A percentile compares a stretch with the other conserved stretches of the same genome.
Conservation (phyloP, 2,329 filamentous ascomycete genomes). For the Venturia nashicola region DNA sequence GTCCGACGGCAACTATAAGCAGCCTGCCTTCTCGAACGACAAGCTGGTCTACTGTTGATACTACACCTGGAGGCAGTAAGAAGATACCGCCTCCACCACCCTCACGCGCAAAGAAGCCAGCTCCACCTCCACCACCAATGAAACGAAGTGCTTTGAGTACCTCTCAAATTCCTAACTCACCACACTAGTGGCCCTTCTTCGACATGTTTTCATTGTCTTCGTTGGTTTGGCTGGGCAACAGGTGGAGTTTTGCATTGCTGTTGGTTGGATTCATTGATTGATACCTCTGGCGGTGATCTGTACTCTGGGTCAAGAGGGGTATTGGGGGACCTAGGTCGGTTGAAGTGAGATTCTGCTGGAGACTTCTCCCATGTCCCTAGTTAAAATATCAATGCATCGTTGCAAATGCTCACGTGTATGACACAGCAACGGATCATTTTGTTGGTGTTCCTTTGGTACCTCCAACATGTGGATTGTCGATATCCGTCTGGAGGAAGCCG, state of each 20-base stretch:
- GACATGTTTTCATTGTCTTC: background rate
- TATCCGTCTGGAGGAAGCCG: background rate
- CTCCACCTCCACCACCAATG: slow-evolving; percentile 51
- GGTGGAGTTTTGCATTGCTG: background rate
- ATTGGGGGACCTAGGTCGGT: background rate
- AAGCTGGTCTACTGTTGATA: slow-evolving; percentile 32
- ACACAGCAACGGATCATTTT: background rate
- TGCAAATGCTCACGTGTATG: background rate
- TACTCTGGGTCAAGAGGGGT: background rate
- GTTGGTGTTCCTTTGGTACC: background rate
- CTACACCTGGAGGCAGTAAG: slow-evolving; percentile 30
- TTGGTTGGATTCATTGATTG: background rate
- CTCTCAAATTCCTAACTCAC: slow-evolving; percentile 18
- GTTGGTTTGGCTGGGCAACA: background rate
- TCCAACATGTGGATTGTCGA: background rate
- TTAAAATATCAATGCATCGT: background rate
- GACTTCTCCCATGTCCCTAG: background rate
- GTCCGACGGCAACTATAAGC: slow-evolving; percentile 41
- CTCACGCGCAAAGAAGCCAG: slow-evolving; percentile 51
- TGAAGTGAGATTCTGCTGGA: background rate
- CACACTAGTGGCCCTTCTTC: background rate
- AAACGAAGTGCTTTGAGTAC: slow-evolving; percentile 42
- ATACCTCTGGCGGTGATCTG: background rate
- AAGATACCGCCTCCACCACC: slow-evolving; percentile 51
- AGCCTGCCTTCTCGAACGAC: slow-evolving; percentile 38